phyloP scores from a whole-genome alignment of 352 stramenopile species.

The Pilasporangium apinafurcum region DNA sequence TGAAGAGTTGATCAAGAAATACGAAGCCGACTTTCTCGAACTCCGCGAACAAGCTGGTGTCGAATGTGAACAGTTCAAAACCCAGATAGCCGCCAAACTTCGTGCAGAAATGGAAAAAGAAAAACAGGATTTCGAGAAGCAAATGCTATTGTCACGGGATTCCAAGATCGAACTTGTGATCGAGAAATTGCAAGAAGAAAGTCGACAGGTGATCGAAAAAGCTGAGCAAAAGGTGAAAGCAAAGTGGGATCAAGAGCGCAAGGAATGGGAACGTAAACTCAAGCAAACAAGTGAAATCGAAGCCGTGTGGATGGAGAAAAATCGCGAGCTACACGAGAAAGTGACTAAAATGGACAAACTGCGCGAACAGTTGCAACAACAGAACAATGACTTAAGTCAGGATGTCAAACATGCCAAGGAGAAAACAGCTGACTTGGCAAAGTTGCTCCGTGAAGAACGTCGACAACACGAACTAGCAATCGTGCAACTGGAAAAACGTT shows the following conservation, averaged over 20 bases:
- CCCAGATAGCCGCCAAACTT: conserved; percentile 39
- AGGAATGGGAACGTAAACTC: conserved; percentile 67
- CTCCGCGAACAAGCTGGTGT: conserved; percentile 49
- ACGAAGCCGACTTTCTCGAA: conserved; percentile 43
- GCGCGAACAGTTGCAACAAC: conserved; percentile 31
- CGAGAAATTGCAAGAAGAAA: conserved; percentile 72
- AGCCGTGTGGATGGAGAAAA: conserved; percentile 83
- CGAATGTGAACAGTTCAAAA: conserved; percentile 65
- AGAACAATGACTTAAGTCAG: conserved; percentile 37
- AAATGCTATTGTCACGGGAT: conserved; percentile 69
- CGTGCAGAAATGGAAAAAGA: conserved; percentile 50
- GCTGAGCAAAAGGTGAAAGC: conserved; percentile 34
- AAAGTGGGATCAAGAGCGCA: conserved; percentile 52
- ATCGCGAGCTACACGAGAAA: conserved; percentile 69
- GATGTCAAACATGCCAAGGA: conserved; percentile 37
- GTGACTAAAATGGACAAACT: conserved; percentile 36
- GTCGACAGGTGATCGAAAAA: conserved; percentile 39
- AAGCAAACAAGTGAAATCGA: conserved; percentile 77
- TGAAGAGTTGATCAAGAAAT: conserved; percentile 55
- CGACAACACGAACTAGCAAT: conserved; percentile 31
- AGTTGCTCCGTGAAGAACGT: conserved; percentile 55
- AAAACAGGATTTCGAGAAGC: conserved; percentile 52
- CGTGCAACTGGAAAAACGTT: conserved; percentile 41
- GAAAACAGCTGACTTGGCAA: conserved; percentile 44
- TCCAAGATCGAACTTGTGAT: conserved; percentile 80